phyloP scores from a whole-genome alignment of 495 filamentous ascomycete species.

The Hypoxylon lienhwacheense region DNA sequence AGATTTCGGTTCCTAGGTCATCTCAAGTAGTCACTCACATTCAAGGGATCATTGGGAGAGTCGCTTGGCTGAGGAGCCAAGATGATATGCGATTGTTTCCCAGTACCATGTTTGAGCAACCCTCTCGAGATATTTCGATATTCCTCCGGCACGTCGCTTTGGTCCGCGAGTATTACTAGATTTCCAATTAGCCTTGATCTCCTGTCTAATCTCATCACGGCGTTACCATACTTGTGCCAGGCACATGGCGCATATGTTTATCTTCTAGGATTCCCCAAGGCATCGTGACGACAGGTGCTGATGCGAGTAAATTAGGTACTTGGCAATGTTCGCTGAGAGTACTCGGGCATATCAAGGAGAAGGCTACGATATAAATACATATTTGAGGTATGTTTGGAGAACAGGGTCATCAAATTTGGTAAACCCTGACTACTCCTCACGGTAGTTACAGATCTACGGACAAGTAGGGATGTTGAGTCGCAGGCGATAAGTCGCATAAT shows the following conservation, averaged over 20 bases:
- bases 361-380: conserved; percentile 13
- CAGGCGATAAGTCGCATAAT: too few relatives aligned
- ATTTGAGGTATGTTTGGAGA: conserved; percentile 10
- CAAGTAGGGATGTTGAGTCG: too few relatives aligned
- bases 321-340: neutral
- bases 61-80: conserved; percentile 58
- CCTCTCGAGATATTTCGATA: conserved; percentile 46
- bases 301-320: conserved; percentile 5
- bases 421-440: conserved; percentile 23
- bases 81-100: conserved; percentile 50
- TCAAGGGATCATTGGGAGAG: conserved; percentile 59
- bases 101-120: conserved; percentile 53
- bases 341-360: neutral
- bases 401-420: conserved; percentile 16
- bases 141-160: conserved; percentile 48
- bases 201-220: neutral
- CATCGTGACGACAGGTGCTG: conserved; percentile 19
- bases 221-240: conserved; percentile 50
- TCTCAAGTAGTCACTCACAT: conserved; percentile 34
- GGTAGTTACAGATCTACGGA: neutral
- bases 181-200: conserved; percentile 10
- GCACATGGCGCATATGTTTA: conserved; percentile 48
- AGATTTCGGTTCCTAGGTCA: conserved; percentile 18
- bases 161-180: conserved; percentile 50
- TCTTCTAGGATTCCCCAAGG: conserved; percentile 40